A percentile compares a stretch with the other conserved stretches of the same genome.
phyloP scores from a whole-genome alignment of 2,329 filamentous ascomycete species.

The Nigrospora oryzae region DNA sequence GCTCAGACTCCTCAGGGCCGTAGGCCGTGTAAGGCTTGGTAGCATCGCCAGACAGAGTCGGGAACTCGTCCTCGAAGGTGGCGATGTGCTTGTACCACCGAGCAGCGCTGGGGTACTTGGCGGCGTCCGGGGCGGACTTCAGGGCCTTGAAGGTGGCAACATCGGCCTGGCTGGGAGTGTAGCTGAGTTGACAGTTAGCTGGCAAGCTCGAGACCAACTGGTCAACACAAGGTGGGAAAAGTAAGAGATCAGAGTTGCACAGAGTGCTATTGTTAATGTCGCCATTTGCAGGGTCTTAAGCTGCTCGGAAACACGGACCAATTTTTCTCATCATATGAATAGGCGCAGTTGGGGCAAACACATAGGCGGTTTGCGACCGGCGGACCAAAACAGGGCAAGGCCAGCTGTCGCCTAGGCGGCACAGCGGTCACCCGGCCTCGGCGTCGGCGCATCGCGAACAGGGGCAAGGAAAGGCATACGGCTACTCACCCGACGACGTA shows the following conservation, averaged over 20 bases:
- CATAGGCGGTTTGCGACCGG: too few relatives aligned
- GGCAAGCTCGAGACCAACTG: neutral
- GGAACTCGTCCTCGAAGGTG: constrained; percentile 87
- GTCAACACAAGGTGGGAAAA: neutral
- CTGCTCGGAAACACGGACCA: constrained; percentile 80
- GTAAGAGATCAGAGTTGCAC: constrained; percentile 24
- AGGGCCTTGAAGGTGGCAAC: constrained; percentile 91
- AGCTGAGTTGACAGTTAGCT: constrained; percentile 23
- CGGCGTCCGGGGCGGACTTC: constrained; percentile 62
- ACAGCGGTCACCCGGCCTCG: too few relatives aligned
- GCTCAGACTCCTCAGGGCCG: constrained; percentile 72
- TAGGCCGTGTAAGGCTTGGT: constrained; percentile 84
- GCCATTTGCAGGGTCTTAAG: constrained; percentile 60
- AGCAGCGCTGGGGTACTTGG: constrained; percentile 87
- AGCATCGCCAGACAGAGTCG: constrained; percentile 81
- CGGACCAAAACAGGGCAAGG: too few relatives aligned
- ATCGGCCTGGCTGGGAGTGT: constrained; percentile 83
- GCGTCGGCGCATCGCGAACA: too few relatives aligned
- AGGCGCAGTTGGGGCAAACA: constrained; percentile 5
- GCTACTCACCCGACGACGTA: constrained; percentile 64
- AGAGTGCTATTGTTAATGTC: constrained; percentile 24
- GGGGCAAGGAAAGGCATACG: too few relatives aligned
- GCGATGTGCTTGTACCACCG: constrained; percentile 99
- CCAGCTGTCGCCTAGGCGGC: too few relatives aligned
- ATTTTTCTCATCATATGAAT: constrained; percentile 59